Base-by-base conservation (phyloP, 2,329 filamentous ascomycete genomes). In the Didymella lethalis region DNA sequence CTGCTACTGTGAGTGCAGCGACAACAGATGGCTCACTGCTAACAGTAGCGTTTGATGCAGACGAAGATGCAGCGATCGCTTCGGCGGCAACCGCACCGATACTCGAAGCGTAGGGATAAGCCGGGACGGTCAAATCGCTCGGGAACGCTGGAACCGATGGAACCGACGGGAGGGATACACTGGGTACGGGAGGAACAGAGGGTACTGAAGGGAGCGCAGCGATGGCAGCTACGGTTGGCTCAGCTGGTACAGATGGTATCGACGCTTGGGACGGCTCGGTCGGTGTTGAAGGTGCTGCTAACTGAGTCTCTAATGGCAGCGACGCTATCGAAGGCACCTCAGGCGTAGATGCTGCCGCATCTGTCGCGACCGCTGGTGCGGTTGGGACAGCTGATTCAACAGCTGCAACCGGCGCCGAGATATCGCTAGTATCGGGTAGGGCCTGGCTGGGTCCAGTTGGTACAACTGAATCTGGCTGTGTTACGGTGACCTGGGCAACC, bases 51-150 rank as follows among this genome's bases (percentile, higher is more conserved):
- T 48, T 61, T 14, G 62, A 60, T 16, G 57, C 51, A 25, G 54
- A 52, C 28, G 66, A 57, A 25, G 66, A 57, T 23, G 32, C 18
- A 12, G 62, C 55, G 20, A 55, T 54, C 7, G 62, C 60, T 34
- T 51, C 59, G 11, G 48, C 46, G 5, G 48, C 41, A n/a, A 54
- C 57, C 20, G 46, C 59, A 31, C 64, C 54, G 8, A 63, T 60
- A 38, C n/a, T 49, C 32, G 74, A 68, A 23, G 72, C 64, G 43
- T 61, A 77, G 29, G 75, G 75, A 54, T 73, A 77, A 7, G 71
- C 64, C 14, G 74, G 74, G 2, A 77, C 75, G 2, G 69, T 64
- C 32, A 77, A 61, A 32, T 75, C 66, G 57, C 63, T 73, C 1
- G 77, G 76, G 51, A 77, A 78, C 12, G 69, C 51, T 25, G 68